These are phyloP conservation scores for Podaxis carcinomalis DNA, from an alignment of 768 basidiomycete species.

Conservation along the genomic window DNA sequence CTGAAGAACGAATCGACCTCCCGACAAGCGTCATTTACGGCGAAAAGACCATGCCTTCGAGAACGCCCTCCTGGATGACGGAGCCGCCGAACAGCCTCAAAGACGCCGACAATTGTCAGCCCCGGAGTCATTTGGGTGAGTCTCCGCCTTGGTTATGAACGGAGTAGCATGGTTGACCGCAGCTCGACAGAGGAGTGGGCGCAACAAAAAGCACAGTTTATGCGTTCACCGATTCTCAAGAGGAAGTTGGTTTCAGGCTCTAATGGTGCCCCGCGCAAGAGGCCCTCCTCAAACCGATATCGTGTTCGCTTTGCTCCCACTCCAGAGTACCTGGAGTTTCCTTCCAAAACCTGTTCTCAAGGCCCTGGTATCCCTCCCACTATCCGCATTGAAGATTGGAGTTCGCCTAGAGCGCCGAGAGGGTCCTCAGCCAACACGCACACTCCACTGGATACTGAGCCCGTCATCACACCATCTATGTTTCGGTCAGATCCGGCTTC, in stretches of 20 bases:
- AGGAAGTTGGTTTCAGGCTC: neutral
- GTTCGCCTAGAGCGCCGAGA: neutral
- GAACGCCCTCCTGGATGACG: neutral
- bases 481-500: neutral
- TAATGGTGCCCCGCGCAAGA: neutral
- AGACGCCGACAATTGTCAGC: neutral
- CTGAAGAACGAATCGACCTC: constrained; percentile 2
- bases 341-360: neutral
- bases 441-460: neutral
- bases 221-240: neutral
- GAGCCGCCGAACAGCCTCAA: neutral
- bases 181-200: neutral
- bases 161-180: neutral
- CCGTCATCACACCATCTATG: neutral
- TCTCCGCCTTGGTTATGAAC: neutral
- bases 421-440: neutral
- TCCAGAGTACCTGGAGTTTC: neutral
- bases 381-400: constrained; percentile 9
- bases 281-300: neutral
- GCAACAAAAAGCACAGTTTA: neutral
- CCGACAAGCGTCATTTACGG: neutral
- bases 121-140: constrained; percentile 1
- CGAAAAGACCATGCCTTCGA: neutral
- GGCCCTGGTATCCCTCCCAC: neutral
- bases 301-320: neutral